These are phyloP conservation scores for Fusarium lyarnte DNA, from an alignment of 2,329 filamentous ascomycete species.

Conservation along the genomic window DNA sequence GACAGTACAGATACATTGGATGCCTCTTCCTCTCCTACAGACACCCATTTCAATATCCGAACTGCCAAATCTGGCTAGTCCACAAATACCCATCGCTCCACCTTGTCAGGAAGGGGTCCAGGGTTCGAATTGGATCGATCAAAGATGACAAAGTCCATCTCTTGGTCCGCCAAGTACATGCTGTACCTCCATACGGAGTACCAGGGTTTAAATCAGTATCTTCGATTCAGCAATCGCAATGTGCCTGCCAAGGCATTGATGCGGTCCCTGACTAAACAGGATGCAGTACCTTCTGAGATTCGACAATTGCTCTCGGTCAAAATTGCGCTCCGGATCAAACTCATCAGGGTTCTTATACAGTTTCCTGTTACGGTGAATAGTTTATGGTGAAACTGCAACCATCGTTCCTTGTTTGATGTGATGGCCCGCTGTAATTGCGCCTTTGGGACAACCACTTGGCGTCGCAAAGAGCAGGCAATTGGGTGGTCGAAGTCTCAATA, in stretches of 20 bases:
- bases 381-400: background rate
- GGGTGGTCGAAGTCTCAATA: background rate
- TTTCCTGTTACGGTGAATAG: background rate
- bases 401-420: background rate
- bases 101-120: background rate
- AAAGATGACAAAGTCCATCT: conserved; percentile 1
- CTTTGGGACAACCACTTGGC: background rate
- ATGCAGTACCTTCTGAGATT: background rate
- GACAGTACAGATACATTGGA: background rate
- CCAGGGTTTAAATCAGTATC: background rate
- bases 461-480: background rate
- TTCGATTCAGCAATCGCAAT: background rate
- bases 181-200: background rate
- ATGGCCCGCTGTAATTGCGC: background rate
- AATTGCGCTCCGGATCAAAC: background rate
- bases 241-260: background rate
- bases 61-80: background rate
- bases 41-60: background rate
- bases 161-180: background rate
- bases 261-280: background rate
- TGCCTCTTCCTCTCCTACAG: background rate
- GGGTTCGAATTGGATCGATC: background rate
- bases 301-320: background rate
- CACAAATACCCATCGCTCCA: conserved; percentile 6
- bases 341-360: background rate